Evolutionary conservation across 306 rosid genomes (phyloP).

Genomic region (Casuarina equisetifolia): DNA sequence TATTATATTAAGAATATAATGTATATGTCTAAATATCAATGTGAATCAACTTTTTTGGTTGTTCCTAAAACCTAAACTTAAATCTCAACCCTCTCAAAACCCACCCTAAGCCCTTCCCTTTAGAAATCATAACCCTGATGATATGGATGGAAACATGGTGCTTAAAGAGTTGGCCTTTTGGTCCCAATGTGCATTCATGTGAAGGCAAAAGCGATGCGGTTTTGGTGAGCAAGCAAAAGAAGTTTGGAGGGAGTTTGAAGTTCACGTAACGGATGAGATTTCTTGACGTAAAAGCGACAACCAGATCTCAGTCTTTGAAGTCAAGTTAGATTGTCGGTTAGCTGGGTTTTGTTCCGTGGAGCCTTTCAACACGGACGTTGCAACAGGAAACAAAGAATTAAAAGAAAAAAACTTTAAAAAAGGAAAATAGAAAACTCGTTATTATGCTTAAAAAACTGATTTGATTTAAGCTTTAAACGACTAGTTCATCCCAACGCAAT

Average conservation of each 20-base stretch:
- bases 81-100: too few relatives aligned
- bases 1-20: too few relatives aligned
- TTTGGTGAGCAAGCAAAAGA: neutral
- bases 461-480: neutral
- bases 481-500: constrained; percentile 14
- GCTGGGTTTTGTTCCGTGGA: constrained; percentile 10
- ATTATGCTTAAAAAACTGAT: neutral
- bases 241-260: constrained; percentile 40
- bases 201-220: neutral
- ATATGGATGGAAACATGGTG: too few relatives aligned
- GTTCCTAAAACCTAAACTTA: too few relatives aligned
- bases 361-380: constrained; percentile 21
- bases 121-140: too few relatives aligned
- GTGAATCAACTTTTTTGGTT: too few relatives aligned
- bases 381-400: neutral
- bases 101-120: too few relatives aligned
- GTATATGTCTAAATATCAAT: too few relatives aligned
- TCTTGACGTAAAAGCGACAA: constrained; percentile 62
- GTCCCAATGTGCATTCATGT: neutral
- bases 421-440: too few relatives aligned
- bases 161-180: neutral
- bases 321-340: constrained; percentile 4
- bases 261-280: constrained; percentile 46
- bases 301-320: constrained; percentile 33
- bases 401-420: neutral